Evolutionary conservation across 495 filamentous ascomycete genomes (phyloP), one percentile per base, ranked within the genome.

Genomic region (Letharia lupina): DNA sequence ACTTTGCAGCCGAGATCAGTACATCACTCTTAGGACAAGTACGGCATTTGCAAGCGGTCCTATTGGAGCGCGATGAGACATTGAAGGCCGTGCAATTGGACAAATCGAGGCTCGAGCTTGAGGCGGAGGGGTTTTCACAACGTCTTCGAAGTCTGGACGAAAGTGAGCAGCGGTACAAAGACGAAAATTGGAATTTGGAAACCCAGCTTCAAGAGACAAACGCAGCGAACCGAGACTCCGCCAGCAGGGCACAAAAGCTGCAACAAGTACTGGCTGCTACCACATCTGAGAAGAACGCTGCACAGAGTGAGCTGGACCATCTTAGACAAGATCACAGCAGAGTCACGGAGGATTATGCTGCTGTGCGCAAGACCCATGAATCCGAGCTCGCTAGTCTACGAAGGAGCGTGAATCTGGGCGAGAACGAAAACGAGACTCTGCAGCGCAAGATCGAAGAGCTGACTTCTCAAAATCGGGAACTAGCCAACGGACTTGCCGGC

Each of bases 171-270:
- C 86, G 90, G 23, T 96, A 93, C 75, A 98, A 96, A 75, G 94
- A 98, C 72, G 93, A 96, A 73, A 98, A 98, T 72, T 98, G 94
- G 94, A 90, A 88, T 67, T 81, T 98, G 54, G 94, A 97, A 76
- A 91, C 91, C 2, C 87, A 89, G 69, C 84, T 91, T 37, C 94
- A 95, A 65, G 92, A 97, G 62, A 78, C 92, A 37, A 80, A 88
- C 67, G 83, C 89, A 11, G 75, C 82, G 20, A 79, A 83, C 57
- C 87, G 84, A 71, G 91, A 94, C 13, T 82, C 88, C 0, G 81
- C 86, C 11, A 90, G 91, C 70, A 86, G 87, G 61, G 91, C 96
- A 75, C 86, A 88, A 69, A 88, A 87, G 74, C 80, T 96, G n/a
- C 84, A 80, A 60, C 88, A 89, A 69, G 80, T 78, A 37, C 77